Percentiles rank a stretch among this genome's conserved stretches.
These are phyloP conservation scores for Neovahlkampfia damariscottae DNA, from an alignment of 78 protist species.

Conservation along the genomic window DNA sequence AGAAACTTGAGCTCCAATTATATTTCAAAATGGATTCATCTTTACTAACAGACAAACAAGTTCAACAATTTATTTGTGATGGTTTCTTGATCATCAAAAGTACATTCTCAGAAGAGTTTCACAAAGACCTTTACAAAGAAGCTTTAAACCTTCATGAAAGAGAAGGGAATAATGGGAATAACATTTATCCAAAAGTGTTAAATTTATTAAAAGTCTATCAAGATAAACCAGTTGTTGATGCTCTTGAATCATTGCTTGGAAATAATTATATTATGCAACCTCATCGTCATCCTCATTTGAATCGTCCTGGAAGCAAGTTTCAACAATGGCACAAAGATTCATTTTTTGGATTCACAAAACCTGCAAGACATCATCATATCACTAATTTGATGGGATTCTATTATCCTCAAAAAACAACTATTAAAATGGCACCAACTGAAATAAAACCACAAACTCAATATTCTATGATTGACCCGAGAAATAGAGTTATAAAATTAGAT, in stretches of 20 bases:
- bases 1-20: neutral
- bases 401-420: constrained; percentile 17
- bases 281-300: neutral
- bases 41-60: neutral
- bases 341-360: constrained; percentile 3
- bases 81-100: neutral
- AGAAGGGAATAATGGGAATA: neutral
- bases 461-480: neutral
- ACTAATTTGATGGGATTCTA: constrained; percentile 14
- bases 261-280: constrained; percentile 2
- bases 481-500: neutral
- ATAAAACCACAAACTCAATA: constrained; percentile 17
- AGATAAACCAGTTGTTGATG: neutral
- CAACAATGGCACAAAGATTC: constrained; percentile 11
- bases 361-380: neutral
- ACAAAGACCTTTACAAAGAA: neutral
- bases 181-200: neutral
- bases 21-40: neutral
- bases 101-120: neutral
- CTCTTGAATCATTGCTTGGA: constrained; percentile 4
- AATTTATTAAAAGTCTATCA: neutral
- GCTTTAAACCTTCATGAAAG: neutral
- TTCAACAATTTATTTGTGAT: neutral
- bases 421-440: constrained; percentile 15
- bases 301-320: constrained; percentile 7